Evolutionary conservation across 495 filamentous ascomycete species (phyloP).

Genomic region (Tuber microsphaerosporum): DNA sequence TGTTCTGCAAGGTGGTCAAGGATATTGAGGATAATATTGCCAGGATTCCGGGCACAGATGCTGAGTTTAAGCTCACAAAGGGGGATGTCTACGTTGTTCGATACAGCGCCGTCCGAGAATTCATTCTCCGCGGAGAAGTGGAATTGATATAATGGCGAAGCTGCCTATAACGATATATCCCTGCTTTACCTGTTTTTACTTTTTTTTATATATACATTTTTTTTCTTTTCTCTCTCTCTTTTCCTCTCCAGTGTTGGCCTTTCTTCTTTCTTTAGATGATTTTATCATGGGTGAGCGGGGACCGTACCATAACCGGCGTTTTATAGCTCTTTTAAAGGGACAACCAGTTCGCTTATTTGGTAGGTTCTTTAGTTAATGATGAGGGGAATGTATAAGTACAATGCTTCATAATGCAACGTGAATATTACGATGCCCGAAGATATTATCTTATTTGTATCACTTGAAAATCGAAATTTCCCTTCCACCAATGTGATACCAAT

Average conservation of each 20-base stretch:
- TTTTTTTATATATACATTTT: slow-evolving; percentile 8
- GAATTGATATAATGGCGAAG: slow-evolving; percentile 61
- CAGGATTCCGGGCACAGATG: slow-evolving; percentile 50
- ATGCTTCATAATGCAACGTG: not conserved
- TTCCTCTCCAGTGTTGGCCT: slow-evolving; percentile 19
- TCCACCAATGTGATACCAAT: not conserved
- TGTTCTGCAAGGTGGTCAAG: slow-evolving; percentile 71
- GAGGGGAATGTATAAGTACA: not conserved
- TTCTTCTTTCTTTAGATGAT: not conserved
- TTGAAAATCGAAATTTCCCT: not conserved
- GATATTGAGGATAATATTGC: slow-evolving; percentile 49
- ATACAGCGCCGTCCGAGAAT: slow-evolving; percentile 70
- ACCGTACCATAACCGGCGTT: not conserved
- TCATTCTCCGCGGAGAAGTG: slow-evolving; percentile 65
- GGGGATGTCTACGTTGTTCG: slow-evolving; percentile 82
- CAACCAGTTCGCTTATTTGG: not conserved
- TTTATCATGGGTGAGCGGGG: not conserved
- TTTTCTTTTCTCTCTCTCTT: slow-evolving; percentile 10
- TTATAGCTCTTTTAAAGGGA: not conserved
- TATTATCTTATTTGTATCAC: not conserved
- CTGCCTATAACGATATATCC: slow-evolving; percentile 21
- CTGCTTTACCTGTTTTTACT: slow-evolving; percentile 15
- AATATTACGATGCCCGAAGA: not conserved
- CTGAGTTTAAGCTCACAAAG: slow-evolving; percentile 56
- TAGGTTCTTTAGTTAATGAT: not conserved